Base-by-base conservation (phyloP, 2,329 filamentous ascomycete species). In the Penicillium sp. region DNA sequence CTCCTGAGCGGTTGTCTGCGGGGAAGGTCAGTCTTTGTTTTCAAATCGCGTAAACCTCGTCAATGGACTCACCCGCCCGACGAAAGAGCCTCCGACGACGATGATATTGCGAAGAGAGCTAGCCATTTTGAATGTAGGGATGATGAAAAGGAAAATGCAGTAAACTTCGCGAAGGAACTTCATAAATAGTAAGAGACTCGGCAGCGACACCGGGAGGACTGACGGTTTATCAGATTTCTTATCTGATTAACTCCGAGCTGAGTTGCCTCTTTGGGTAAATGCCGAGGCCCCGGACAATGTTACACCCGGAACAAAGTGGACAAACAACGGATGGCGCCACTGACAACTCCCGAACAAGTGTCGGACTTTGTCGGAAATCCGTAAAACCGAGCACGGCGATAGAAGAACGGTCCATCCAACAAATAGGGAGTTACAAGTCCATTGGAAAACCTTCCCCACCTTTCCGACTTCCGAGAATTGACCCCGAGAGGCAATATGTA, bases 61-160 rank as follows among this genome's bases (percentile, higher is more conserved):
- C 7, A 39, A 39, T 39, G 35, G 19, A 60, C 68, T 61, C 39
- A 74, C 68, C 53, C 69, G 67, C 26, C 72, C 72, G 23, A 75
- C 72, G 53, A 74, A 75, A 4, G 72, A 75, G 8, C 72, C 72
- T 14, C 72, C 72, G 21, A 75, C 65, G 9, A 75, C 70, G 29
- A 75, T 65, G n/a, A 75, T 66, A 53, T 74, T 75, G 16, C 68
- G 69, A 21, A 74, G 54, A n/a, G 67, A 59, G 8, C 48, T 54
- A 11, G 65, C 58, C 71, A 75, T 74, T 35, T 39, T 65, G 35
- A 29, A 23, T 11, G 14, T 35, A 43, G 31, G n/a, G 11, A 23
- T 39, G 19, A 27, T 27, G 37, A 47, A 23, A 53, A 31, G 1
- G 11, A 26, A 19, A 27, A 10, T 11, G 37, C 45, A 13, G 25